Percentiles rank a stretch among this genome's conserved stretches.
phyloP scores from a whole-genome alignment of 2,329 filamentous ascomycete genomes.

The Pezicula neosporulosa region DNA sequence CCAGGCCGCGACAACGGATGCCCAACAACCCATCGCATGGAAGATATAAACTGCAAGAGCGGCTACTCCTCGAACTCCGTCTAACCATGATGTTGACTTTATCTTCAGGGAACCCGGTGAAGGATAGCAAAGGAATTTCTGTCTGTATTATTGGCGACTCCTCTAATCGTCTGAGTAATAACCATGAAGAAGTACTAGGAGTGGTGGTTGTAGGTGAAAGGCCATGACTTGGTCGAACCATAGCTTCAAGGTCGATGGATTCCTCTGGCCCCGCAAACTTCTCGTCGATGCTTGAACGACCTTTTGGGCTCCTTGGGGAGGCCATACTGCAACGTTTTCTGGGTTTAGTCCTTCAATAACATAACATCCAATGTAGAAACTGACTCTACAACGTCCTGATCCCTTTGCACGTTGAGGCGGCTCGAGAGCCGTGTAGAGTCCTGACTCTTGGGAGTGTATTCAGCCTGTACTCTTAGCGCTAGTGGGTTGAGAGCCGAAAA shows the following conservation, averaged over 20 bases:
- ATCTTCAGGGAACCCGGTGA: slow-evolving; percentile 13
- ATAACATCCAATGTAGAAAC: too few species aligned
- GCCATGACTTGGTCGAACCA: not conserved
- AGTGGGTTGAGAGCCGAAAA: too few species aligned
- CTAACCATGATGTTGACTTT: slow-evolving; percentile 39
- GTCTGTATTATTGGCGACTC: slow-evolving; percentile 9
- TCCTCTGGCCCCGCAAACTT: slow-evolving; percentile 25
- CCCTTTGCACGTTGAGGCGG: too few species aligned
- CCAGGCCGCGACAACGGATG: slow-evolving; percentile 16
- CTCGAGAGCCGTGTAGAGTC: too few species aligned
- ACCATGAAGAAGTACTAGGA: slow-evolving; percentile 2
- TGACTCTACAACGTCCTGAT: too few species aligned
- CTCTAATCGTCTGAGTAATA: not conserved
- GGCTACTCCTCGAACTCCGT: slow-evolving; percentile 43
- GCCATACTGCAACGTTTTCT: too few species aligned
- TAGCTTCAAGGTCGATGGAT: slow-evolving; percentile 2
- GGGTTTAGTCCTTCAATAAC: too few species aligned
- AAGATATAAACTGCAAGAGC: slow-evolving; percentile 42
- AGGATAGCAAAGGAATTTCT: slow-evolving; percentile 17
- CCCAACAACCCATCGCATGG: slow-evolving; percentile 36
- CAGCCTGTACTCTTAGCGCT: too few species aligned
- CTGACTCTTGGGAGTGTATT: too few species aligned
- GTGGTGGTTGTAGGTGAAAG: not conserved
- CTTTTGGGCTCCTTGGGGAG: too few species aligned
- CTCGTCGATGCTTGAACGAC: not conserved